Conservation (phyloP, 2,329 filamentous ascomycete species). For the Phyllosticta citrichinensis region DNA sequence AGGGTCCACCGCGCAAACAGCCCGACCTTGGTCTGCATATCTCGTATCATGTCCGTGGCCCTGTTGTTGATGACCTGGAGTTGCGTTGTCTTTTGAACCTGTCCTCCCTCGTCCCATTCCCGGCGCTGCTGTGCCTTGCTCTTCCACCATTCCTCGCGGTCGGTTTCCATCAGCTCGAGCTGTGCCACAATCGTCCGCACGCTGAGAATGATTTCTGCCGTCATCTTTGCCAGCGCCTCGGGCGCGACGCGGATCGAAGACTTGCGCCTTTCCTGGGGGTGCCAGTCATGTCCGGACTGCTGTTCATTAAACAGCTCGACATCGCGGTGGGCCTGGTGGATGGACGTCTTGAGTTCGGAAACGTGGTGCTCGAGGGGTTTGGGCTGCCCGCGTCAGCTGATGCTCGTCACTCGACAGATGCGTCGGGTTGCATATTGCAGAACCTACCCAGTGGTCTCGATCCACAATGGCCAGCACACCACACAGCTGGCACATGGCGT, state of each 20-base stretch:
- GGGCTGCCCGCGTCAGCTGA: not conserved
- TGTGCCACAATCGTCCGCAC: not conserved
- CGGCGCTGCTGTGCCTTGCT: not conserved
- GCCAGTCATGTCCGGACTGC: not conserved
- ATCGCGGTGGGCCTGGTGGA: conserved; percentile 3
- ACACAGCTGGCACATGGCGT: conserved; percentile 9
- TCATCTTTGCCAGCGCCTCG: not conserved
- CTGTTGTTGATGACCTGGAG: conserved; percentile 4
- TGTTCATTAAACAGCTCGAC: not conserved
- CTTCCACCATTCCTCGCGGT: conserved; percentile 7
- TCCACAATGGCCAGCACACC: not conserved
- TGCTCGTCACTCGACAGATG: not conserved
- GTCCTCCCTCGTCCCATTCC: not conserved
- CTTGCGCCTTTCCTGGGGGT: not conserved
- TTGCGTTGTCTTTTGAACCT: not conserved
- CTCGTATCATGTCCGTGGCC: not conserved
- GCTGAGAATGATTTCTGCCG: not conserved
- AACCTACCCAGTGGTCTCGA: conserved; percentile 7
- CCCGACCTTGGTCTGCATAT: conserved; percentile 5
- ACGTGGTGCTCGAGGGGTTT: conserved; percentile 2
- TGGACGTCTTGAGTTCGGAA: not conserved
- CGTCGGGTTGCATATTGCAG: not conserved
- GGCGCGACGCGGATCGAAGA: not conserved
- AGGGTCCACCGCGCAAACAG: conserved; percentile 5
- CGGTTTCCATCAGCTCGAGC: not conserved